Conservation (phyloP, 1,284 basidiomycete genomes). For the Athelia psychrophila region DNA sequence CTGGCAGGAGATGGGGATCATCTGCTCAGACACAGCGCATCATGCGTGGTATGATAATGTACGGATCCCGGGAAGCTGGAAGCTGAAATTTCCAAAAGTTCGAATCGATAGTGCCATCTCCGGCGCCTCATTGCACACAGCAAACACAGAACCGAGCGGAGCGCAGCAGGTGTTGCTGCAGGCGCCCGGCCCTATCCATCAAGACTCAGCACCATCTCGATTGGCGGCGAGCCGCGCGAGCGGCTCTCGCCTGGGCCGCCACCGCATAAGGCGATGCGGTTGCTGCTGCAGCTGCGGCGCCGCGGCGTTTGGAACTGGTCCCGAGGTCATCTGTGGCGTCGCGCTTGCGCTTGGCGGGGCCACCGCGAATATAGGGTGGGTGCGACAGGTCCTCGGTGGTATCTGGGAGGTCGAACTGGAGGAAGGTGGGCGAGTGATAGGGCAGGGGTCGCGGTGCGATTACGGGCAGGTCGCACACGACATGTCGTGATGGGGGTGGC, state of each 20-base stretch:
- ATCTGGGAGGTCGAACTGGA: conserved; percentile 64
- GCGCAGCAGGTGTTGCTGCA: too few relatives aligned
- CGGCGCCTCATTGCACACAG: too few relatives aligned
- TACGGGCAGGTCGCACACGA: conserved; percentile 61
- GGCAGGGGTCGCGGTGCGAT: conserved; percentile 65
- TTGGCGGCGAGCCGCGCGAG: neutral
- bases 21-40: too few relatives aligned
- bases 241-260: neutral
- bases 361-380: conserved; percentile 56
- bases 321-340: conserved; percentile 23
- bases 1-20: too few relatives aligned
- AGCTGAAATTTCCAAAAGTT: too few relatives aligned
- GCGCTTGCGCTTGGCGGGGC: conserved; percentile 53
- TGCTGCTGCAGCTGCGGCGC: neutral
- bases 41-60: too few relatives aligned
- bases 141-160: too few relatives aligned
- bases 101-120: too few relatives aligned
- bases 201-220: neutral
- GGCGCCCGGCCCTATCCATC: too few relatives aligned
- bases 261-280: neutral
- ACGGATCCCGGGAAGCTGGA: too few relatives aligned
- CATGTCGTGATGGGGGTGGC: conserved; percentile 28
- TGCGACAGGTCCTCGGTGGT: conserved; percentile 68
- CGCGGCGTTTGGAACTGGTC: neutral
- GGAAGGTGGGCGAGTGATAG: conserved; percentile 65